phyloP scores from a whole-genome alignment of 1,139 yeast species.

The Sugiyamaella grinbergsii region DNA sequence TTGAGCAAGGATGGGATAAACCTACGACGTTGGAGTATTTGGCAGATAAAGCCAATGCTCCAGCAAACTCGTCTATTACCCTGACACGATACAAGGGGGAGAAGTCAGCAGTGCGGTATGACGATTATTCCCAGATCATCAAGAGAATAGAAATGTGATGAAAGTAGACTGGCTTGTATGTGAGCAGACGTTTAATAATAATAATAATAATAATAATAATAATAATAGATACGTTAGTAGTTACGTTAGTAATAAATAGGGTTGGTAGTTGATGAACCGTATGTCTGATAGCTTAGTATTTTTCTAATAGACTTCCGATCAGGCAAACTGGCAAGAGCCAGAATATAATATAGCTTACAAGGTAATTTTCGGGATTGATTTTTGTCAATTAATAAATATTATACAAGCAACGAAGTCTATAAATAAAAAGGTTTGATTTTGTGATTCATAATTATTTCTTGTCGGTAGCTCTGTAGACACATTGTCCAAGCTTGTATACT shows the following conservation, averaged over 20 bases:
- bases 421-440: constrained; percentile 6
- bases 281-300: too few relatives aligned
- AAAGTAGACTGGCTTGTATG: too few relatives aligned
- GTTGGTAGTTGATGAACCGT: too few relatives aligned
- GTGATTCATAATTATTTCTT: constrained; percentile 12
- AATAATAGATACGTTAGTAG: too few relatives aligned
- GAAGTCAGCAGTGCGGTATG: constrained; percentile 36
- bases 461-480: constrained; percentile 36
- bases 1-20: constrained; percentile 85
- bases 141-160: constrained; percentile 3
- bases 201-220: too few relatives aligned
- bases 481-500: constrained; percentile 56
- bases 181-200: too few relatives aligned
- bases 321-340: background rate
- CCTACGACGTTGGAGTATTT: constrained; percentile 69
- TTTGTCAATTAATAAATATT: constrained; percentile 11
- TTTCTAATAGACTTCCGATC: too few relatives aligned
- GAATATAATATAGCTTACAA: too few relatives aligned
- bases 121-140: constrained; percentile 32
- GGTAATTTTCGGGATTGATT: too few relatives aligned
- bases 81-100: constrained; percentile 44
- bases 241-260: too few relatives aligned
- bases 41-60: constrained; percentile 68
- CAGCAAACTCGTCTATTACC: constrained; percentile 27
- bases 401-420: constrained; percentile 12